phyloP scores from a whole-genome alignment of 805 yeast genomes.

The Starmerella apis region DNA sequence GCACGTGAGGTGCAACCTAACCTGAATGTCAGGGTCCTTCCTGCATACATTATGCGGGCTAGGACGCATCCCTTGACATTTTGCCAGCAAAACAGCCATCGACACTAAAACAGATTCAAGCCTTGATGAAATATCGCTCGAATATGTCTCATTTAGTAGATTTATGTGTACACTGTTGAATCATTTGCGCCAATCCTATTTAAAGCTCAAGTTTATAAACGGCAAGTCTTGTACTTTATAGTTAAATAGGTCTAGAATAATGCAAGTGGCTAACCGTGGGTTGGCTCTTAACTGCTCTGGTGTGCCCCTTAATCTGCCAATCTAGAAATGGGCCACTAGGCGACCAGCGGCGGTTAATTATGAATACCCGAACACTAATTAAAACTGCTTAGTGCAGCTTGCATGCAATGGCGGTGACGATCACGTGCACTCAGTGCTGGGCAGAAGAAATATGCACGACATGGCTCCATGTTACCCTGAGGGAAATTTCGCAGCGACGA shows the following conservation, averaged over 20 bases:
- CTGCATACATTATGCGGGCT: background rate
- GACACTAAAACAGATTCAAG: background rate
- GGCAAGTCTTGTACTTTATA: too few species aligned
- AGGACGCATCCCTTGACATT: background rate
- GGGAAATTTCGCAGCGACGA: background rate
- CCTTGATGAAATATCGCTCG: too few species aligned
- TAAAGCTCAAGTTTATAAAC: too few species aligned
- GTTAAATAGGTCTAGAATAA: too few species aligned
- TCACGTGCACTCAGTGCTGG: background rate
- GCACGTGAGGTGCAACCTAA: constrained; percentile 1
- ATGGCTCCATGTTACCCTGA: background rate
- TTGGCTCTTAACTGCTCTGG: background rate
- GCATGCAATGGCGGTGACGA: background rate
- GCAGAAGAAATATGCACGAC: background rate
- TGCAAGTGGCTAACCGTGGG: constrained; percentile 1
- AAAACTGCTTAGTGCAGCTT: constrained; percentile 3
- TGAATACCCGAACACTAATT: background rate
- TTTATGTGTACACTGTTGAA: too few species aligned
- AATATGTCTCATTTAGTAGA: too few species aligned
- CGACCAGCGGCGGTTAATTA: background rate
- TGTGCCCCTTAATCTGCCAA: background rate
- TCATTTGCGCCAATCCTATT: too few species aligned
- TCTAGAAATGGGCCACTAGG: background rate
- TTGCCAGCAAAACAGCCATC: background rate
- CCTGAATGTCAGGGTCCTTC: background rate